Percentiles rank a stretch among this genome's conserved stretches.
These are phyloP conservation scores for Xylariaceae sp. DNA, from an alignment of 2,329 filamentous ascomycete genomes.

Conservation along the genomic window DNA sequence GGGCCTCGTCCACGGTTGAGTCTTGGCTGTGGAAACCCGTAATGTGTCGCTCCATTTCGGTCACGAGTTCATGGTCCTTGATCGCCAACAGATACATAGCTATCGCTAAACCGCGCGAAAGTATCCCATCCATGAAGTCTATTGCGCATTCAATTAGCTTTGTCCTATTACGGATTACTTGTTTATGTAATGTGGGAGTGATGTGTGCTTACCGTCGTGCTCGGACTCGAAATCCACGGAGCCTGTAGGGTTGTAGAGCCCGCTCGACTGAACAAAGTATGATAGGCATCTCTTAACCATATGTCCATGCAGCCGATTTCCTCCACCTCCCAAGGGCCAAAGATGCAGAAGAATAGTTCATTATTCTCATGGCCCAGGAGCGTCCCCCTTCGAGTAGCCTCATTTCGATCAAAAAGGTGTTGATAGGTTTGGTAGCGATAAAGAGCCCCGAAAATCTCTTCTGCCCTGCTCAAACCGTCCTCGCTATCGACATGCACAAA, in stretches of 20 bases:
- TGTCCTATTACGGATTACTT: not conserved
- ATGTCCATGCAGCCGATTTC: not conserved
- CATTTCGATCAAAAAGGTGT: conserved; percentile 13
- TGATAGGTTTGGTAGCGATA: conserved; percentile 20
- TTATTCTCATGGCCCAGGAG: not conserved
- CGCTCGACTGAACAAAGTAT: not conserved
- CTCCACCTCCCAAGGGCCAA: conserved; percentile 3
- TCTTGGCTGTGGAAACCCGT: not conserved
- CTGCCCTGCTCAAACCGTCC: conserved; percentile 3
- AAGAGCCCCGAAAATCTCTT: conserved; percentile 19
- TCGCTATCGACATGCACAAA: no score
- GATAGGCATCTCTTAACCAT: not conserved
- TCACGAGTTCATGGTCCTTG: not conserved
- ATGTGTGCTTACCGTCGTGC: not conserved
- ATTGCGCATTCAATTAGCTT: not conserved
- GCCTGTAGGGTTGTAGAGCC: not conserved
- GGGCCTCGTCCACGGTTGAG: not conserved
- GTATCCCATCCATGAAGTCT: not conserved
- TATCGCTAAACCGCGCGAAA: conserved; percentile 2
- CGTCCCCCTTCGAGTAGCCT: not conserved
- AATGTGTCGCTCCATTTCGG: not conserved
- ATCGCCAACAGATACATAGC: not conserved
- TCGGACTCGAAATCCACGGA: not conserved
- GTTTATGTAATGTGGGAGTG: not conserved
- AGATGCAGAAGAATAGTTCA: not conserved